Evolutionary conservation across 306 rosid genomes (phyloP), one percentile per base, ranked within the genome.

Genomic region (Dryas octopetala): DNA sequence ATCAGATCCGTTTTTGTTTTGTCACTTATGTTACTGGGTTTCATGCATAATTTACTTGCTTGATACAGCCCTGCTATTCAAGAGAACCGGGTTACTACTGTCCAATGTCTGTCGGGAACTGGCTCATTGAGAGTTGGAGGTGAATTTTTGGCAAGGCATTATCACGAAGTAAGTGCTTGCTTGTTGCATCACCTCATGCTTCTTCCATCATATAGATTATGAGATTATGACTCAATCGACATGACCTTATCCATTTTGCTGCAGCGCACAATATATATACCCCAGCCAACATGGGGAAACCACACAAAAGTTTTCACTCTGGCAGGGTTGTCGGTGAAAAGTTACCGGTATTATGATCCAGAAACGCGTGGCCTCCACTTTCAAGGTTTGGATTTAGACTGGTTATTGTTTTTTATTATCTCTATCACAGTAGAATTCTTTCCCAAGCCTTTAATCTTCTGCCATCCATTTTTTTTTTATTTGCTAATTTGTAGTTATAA

Each of bases 81-180:
- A 74, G 97, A 86, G 88, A 92, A 92, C 79, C 85, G 98, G 79
- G 82, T 92, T 32, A 82, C 91, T 53, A 96, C 98, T 58, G 99
- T 92, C 60, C 97, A 96, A 72, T 81, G 99, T 86, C 83, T 96
- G 83, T 96, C 99, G 45, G 99, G 99, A 73, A 96, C 99, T 83
- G 99, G 99, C 50, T 89, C 99, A 46, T 79, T 96, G 82, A 92
- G 99, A 82, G 96, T 96, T 83, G 99, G 98, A 38, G 97, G 99
- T 50, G 99, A 96, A 85, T 96, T 92, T 83, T 85, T 92, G 87
- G 97, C 93, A 10, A 90, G 77, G 76, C 98, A 96, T 79, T 91
- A 96, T 82, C 97, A 89, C 84, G 91, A 96, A 79, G 99, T 96
- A 91, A 63, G 75, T 79, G 58, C 38, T 75, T 47, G 32, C 59